Evolutionary conservation across 225 moss, liverwort and hornwort genomes (phyloP).

Genomic region (Neckera pumila): DNA sequence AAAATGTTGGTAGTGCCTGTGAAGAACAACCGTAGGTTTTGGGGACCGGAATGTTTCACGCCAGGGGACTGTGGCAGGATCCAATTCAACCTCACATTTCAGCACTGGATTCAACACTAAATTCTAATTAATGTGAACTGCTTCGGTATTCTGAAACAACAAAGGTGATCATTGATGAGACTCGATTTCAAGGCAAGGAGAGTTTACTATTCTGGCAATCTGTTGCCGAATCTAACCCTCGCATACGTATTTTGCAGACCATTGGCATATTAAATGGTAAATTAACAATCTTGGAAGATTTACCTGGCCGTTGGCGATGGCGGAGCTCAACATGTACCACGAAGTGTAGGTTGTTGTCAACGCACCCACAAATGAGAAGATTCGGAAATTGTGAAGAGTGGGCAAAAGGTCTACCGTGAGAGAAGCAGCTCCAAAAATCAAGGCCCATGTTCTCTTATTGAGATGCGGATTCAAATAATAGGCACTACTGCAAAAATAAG

Average conservation of each 20-base stretch:
- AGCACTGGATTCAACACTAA: background rate
- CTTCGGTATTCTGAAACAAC: background rate
- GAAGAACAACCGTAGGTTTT: conserved; percentile 28
- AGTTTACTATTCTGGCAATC: background rate
- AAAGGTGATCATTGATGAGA: background rate
- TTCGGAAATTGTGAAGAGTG: conserved; percentile 47
- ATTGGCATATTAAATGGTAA: background rate
- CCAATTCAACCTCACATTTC: background rate
- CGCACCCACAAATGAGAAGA: conserved; percentile 42
- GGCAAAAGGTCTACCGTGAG: conserved; percentile 36
- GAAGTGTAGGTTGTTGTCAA: conserved; percentile 56
- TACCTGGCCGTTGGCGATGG: conserved; percentile 37
- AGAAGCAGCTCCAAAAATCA: conserved; percentile 36
- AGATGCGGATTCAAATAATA: conserved; percentile 41
- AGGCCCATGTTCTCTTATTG: conserved; percentile 35
- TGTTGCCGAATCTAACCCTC: background rate
- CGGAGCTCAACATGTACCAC: conserved; percentile 40
- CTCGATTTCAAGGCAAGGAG: background rate
- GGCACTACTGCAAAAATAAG: conserved; percentile 13
- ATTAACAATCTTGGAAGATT: background rate
- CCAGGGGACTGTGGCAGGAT: conserved; percentile 10
- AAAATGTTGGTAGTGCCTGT: conserved; percentile 57
- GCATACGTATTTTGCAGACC: background rate
- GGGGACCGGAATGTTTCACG: conserved; percentile 35
- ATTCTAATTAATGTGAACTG: background rate